Conservation (phyloP, 495 filamentous ascomycete species). For the Hypoxylon trugodes region DNA sequence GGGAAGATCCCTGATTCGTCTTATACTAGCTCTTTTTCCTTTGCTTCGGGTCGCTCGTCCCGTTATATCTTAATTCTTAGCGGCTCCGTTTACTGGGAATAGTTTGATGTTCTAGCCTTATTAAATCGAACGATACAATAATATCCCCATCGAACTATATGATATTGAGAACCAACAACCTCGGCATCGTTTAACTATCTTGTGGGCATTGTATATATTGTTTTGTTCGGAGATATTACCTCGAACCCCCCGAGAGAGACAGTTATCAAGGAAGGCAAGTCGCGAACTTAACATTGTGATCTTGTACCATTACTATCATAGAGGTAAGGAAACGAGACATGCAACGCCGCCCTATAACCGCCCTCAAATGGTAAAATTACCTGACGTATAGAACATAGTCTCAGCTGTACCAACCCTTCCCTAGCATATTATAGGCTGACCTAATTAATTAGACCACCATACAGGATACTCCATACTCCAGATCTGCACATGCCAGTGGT, state of each 20-base stretch:
- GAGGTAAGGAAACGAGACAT: too few relatives aligned
- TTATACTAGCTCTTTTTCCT: neutral
- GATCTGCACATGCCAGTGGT: slow-evolving; percentile 1
- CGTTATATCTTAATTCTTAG: slow-evolving; percentile 4
- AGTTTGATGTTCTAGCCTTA: neutral
- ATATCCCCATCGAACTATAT: neutral
- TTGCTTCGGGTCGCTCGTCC: neutral
- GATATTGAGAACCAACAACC: too few relatives aligned
- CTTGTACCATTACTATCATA: too few relatives aligned
- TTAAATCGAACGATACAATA: slow-evolving; percentile 5
- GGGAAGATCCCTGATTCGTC: neutral
- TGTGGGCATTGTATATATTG: too few relatives aligned
- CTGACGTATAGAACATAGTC: too few relatives aligned
- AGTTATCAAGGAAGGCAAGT: too few relatives aligned
- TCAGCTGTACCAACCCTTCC: slow-evolving; percentile 1
- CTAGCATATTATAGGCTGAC: slow-evolving; percentile 8
- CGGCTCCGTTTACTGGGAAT: slow-evolving; percentile 8
- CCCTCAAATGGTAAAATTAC: too few relatives aligned
- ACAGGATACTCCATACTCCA: slow-evolving; percentile 4
- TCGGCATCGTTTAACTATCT: too few relatives aligned
- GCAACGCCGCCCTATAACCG: too few relatives aligned
- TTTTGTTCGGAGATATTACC: too few relatives aligned
- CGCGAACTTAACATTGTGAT: too few relatives aligned
- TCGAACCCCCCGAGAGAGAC: too few relatives aligned
- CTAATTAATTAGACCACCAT: slow-evolving; percentile 9